phyloP scores from a whole-genome alignment of 2,329 filamentous ascomycete genomes.

The Aureobasidium namibiae region DNA sequence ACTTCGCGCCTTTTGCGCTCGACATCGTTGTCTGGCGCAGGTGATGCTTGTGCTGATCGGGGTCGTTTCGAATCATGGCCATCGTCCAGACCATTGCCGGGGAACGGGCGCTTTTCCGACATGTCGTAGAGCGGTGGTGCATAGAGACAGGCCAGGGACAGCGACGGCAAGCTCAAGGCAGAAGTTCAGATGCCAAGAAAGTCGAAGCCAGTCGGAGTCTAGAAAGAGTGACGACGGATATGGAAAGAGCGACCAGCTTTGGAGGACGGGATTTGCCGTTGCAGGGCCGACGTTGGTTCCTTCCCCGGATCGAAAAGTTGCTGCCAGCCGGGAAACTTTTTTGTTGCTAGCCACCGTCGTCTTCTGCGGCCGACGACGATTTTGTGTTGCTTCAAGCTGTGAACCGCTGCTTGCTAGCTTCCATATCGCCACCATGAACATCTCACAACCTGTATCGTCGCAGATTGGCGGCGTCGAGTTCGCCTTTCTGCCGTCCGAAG shows the following conservation, averaged over 20 bases:
- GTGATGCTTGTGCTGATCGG: constrained; percentile 30
- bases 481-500: constrained; percentile 68
- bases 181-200: neutral
- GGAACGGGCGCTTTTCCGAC: constrained; percentile 36
- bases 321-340: constrained; percentile 9
- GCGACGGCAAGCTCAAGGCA: neutral
- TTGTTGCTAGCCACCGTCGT: constrained; percentile 3
- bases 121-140: constrained; percentile 19
- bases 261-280: neutral
- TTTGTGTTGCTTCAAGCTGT: constrained; percentile 13
- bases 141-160: neutral
- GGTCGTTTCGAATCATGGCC: constrained; percentile 32
- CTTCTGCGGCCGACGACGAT: constrained; percentile 4
- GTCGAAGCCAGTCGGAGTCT: neutral
- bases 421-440: constrained; percentile 29
- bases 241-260: neutral
- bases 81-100: constrained; percentile 28
- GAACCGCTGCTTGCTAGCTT: constrained; percentile 14
- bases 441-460: constrained; percentile 68
- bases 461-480: constrained; percentile 84
- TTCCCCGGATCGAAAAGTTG: constrained; percentile 12
- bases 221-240: neutral
- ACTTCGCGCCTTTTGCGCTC: constrained; percentile 27
- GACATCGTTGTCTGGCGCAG: constrained; percentile 24
- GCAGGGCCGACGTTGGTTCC: constrained; percentile 1